Percentiles rank a stretch among this genome's conserved stretches.
Evolutionary conservation across 371 early-diverging fungal genomes (phyloP).

Genomic region (Rhizopus delemar): DNA sequence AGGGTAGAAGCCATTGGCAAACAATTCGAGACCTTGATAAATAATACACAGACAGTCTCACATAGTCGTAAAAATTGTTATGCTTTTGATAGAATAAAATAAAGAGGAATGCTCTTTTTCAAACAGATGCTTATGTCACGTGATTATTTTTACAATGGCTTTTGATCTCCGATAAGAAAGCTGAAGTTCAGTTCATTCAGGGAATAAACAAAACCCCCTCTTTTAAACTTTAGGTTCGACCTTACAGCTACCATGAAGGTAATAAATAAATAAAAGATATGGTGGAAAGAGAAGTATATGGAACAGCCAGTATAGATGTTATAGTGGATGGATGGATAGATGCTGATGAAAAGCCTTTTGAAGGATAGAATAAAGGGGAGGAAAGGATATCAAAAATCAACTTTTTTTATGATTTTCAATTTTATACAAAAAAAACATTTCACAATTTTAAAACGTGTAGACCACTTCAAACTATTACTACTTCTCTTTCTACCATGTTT

Average conservation of each 20-base stretch:
- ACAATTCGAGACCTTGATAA: constrained; percentile 29
- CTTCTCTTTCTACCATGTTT: not conserved
- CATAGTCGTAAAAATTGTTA: not conserved
- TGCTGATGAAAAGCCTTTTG: not conserved
- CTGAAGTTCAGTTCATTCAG: not conserved
- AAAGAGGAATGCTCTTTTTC: not conserved
- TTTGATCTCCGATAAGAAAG: not conserved
- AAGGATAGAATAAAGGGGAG: not conserved
- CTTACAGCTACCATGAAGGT: constrained; percentile 31
- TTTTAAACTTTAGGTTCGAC: constrained; percentile 30
- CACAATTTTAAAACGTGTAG: no score
- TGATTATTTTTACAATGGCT: not conserved
- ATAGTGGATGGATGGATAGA: constrained; percentile 14
- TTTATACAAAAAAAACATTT: no score
- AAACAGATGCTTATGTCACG: not conserved
- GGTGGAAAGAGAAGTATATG: not conserved
- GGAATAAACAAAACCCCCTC: constrained; percentile 21
- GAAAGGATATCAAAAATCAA: not conserved
- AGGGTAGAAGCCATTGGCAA: constrained; percentile 26
- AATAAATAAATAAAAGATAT: not conserved
- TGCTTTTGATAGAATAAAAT: not conserved
- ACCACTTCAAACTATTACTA: not conserved
- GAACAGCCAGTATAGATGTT: not conserved
- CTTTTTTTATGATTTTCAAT: no score
- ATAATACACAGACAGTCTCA: constrained; percentile 1